Conservation (phyloP, 192 early-diverging fungal genomes). For the Mortierella claussenii region DNA sequence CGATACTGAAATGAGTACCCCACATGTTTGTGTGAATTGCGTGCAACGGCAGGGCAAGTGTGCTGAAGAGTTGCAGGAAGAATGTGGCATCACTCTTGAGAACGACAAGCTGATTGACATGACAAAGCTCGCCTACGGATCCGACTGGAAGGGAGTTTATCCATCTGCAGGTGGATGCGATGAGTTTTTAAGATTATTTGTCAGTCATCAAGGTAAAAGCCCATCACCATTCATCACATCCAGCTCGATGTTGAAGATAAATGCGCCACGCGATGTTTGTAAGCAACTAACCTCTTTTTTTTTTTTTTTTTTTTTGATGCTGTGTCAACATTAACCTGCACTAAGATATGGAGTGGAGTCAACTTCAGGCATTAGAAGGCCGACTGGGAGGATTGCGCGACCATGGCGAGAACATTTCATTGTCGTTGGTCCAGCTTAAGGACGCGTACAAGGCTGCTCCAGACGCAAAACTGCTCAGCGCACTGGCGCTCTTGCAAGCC, state of each 20-base stretch:
- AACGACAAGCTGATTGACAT: slow-evolving; percentile 72
- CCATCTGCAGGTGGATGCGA: slow-evolving; percentile 86
- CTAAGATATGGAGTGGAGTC: slow-evolving; percentile 53
- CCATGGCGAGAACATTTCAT: slow-evolving; percentile 81
- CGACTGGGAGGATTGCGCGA: slow-evolving; percentile 74
- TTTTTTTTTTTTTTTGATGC: background rate
- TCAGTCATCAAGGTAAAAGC: slow-evolving; percentile 70
- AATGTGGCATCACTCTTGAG: slow-evolving; percentile 78
- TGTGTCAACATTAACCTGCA: background rate
- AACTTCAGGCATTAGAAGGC: slow-evolving; percentile 70
- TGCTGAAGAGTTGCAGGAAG: slow-evolving; percentile 83
- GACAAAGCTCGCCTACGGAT: slow-evolving; percentile 63
- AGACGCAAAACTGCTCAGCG: slow-evolving; percentile 79
- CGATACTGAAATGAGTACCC: background rate
- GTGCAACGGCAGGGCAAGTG: slow-evolving; percentile 65
- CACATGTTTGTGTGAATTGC: background rate
- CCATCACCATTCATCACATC: too few relatives aligned
- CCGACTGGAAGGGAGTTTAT: slow-evolving; percentile 64
- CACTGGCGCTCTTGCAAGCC: slow-evolving; percentile 68
- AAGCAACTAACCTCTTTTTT: background rate
- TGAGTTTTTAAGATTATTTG: slow-evolving; percentile 79
- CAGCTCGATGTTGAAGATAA: background rate
- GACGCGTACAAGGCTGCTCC: slow-evolving; percentile 72
- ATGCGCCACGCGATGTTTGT: background rate
- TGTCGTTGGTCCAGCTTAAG: slow-evolving; percentile 71